Percentiles rank a stretch among this genome's conserved stretches.
Evolutionary conservation across 805 yeast species (phyloP).

Genomic region (Kregervanrija fluxuum): DNA sequence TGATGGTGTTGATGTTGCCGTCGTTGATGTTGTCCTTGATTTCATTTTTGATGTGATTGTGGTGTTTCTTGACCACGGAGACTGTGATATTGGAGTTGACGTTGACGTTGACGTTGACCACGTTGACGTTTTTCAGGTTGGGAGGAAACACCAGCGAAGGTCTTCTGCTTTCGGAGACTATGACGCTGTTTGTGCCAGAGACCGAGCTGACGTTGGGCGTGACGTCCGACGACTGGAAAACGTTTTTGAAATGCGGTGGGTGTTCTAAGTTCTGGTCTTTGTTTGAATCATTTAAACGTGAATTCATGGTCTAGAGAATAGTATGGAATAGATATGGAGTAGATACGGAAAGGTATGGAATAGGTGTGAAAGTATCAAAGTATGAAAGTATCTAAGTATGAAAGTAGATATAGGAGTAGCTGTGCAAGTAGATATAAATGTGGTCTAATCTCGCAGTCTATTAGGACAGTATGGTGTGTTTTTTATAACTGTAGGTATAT

Average conservation of each 20-base stretch:
- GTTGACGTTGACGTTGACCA: slow-evolving; percentile 7
- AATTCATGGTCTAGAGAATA: slow-evolving; percentile 26
- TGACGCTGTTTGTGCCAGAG: slow-evolving; percentile 7
- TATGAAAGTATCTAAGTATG: too few relatives aligned
- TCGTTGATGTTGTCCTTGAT: not conserved
- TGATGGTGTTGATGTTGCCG: not conserved
- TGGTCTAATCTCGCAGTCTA: too few relatives aligned
- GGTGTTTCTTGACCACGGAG: slow-evolving; percentile 1
- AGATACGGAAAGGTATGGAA: too few relatives aligned
- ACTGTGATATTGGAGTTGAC: slow-evolving; percentile 1
- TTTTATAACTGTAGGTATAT: too few relatives aligned
- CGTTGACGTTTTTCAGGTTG: slow-evolving; percentile 14
- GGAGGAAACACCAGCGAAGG: slow-evolving; percentile 23
- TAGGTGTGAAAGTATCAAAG: too few relatives aligned
- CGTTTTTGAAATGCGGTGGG: slow-evolving; percentile 28
- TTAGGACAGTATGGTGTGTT: too few relatives aligned
- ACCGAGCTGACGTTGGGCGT: slow-evolving; percentile 9
- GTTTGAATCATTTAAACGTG: slow-evolving; percentile 32
- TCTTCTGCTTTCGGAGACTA: slow-evolving; percentile 23
- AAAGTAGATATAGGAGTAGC: too few relatives aligned
- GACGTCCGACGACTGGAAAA: slow-evolving; percentile 21
- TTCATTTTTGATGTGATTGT: slow-evolving; percentile 3
- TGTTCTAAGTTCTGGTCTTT: slow-evolving; percentile 29
- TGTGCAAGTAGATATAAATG: too few relatives aligned
- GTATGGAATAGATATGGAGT: too few relatives aligned